A percentile compares a stretch with the other conserved stretches of the same genome.
Evolutionary conservation across 345 rosid species (phyloP).

Genomic region (Leavenworthia alabamica): DNA sequence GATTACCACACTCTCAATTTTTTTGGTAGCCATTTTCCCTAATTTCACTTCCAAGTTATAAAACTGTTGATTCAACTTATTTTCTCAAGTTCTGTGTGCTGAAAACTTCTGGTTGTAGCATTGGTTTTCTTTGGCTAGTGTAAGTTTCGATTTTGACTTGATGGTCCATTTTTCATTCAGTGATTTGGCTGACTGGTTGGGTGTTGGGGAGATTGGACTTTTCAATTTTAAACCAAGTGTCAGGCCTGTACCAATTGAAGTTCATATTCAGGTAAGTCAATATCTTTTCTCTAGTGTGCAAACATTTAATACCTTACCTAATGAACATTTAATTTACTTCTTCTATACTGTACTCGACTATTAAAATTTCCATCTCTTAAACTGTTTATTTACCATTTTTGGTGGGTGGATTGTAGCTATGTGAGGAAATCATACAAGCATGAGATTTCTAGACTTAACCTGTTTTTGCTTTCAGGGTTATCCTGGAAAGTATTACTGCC

Average conservation of each 20-base stretch:
- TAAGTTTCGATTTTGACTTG: conserved; percentile 5
- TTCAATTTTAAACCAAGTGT: conserved; percentile 99
- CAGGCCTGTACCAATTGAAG: conserved; percentile 98
- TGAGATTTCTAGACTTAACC: neutral
- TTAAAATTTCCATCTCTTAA: neutral
- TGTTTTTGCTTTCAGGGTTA: conserved; percentile 63
- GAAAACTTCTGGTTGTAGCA: conserved; percentile 2
- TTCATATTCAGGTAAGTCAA: conserved; percentile 87
- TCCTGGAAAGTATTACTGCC: conserved; percentile 91
- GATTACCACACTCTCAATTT: neutral
- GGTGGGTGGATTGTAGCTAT: conserved; percentile 4
- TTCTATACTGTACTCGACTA: neutral
- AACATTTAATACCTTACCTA: neutral
- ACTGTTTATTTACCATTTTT: neutral
- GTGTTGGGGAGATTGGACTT: conserved; percentile 84
- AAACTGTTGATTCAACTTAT: neutral
- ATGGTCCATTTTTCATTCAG: conserved; percentile 34
- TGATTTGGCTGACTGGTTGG: conserved; percentile 98
- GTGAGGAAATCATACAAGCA: conserved; percentile 4
- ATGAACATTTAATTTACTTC: neutral
- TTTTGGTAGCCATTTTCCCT: neutral
- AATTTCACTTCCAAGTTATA: neutral
- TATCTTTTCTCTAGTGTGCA: conserved; percentile 17
- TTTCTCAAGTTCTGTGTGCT: neutral
- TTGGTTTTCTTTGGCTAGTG: neutral